Conservation (phyloP, 805 yeast genomes). For the Kockiozyma suomiensis region DNA sequence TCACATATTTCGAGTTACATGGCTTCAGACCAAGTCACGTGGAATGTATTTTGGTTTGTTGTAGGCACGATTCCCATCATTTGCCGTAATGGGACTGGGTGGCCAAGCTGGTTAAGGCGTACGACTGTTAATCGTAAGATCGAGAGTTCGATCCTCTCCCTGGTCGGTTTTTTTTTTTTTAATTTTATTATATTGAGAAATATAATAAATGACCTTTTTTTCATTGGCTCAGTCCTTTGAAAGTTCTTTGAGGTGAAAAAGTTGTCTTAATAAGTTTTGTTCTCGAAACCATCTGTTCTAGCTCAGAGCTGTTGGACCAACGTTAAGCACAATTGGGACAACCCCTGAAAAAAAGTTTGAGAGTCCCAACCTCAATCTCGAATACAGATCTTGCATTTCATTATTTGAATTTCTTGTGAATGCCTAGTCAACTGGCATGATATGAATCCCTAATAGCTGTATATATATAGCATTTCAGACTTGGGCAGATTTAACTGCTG, state of each 20-base stretch:
- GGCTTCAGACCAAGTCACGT: no score
- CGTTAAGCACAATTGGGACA: not conserved
- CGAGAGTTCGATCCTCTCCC: constrained; percentile 40
- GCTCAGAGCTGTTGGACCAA: no score
- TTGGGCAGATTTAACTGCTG: not conserved
- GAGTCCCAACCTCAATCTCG: not conserved
- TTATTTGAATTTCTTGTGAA: no score
- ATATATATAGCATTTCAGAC: not conserved
- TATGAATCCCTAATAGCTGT: not conserved
- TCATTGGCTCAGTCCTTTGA: no score
- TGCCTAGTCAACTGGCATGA: no score
- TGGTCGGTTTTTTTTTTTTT: constrained; percentile 27
- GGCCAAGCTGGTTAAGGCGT: constrained; percentile 41
- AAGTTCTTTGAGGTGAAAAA: no score
- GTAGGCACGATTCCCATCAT: no score
- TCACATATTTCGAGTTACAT: no score
- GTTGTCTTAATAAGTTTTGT: no score
- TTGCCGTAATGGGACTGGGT: constrained; percentile 26
- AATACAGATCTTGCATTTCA: no score
- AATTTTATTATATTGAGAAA: not conserved
- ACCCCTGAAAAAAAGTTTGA: constrained; percentile 10
- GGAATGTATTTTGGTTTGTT: not conserved
- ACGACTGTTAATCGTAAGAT: constrained; percentile 40
- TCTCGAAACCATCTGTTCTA: no score
- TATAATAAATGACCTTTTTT: not conserved